Evolutionary conservation across 2,329 filamentous ascomycete species (phyloP).

Genomic region (Gliomastix tumulicola): DNA sequence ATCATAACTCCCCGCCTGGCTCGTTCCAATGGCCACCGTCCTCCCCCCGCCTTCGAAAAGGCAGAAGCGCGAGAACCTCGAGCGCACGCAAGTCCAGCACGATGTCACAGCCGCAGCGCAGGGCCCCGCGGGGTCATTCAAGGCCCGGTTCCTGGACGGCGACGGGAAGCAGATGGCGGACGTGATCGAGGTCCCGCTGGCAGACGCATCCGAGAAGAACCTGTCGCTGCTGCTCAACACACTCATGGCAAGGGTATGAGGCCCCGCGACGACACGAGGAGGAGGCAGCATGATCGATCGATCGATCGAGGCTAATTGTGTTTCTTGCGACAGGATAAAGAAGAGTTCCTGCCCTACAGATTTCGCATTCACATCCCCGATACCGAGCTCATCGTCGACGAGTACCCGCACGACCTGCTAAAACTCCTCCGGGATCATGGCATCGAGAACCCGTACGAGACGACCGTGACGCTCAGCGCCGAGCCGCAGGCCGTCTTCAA

Average conservation of each 20-base stretch:
- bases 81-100: constrained; percentile 67
- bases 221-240: constrained; percentile 83
- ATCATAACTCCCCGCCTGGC: no score
- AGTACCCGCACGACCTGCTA: constrained; percentile 48
- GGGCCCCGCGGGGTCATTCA: constrained; percentile 66
- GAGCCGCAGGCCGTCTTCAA: constrained; percentile 89
- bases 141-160: constrained; percentile 82
- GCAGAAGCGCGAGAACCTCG: constrained; percentile 69
- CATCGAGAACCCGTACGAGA: constrained; percentile 51
- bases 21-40: constrained; percentile 77
- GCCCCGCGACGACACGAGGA: neutral
- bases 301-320: no score
- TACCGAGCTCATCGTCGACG: constrained; percentile 45
- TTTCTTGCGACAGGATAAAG: constrained; percentile 35
- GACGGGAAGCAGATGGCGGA: constrained; percentile 65
- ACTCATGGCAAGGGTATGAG: constrained; percentile 63
- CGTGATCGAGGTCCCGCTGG: constrained; percentile 68
- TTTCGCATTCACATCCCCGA: constrained; percentile 53
- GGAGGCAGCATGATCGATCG: no score
- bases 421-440: constrained; percentile 48
- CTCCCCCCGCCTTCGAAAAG: constrained; percentile 82
- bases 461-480: constrained; percentile 46
- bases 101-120: constrained; percentile 64
- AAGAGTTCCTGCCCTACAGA: constrained; percentile 55
- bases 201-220: constrained; percentile 82